These are phyloP conservation scores for Sporothrix phasma DNA, from an alignment of 2,329 filamentous ascomycete species.

Conservation along the genomic window DNA sequence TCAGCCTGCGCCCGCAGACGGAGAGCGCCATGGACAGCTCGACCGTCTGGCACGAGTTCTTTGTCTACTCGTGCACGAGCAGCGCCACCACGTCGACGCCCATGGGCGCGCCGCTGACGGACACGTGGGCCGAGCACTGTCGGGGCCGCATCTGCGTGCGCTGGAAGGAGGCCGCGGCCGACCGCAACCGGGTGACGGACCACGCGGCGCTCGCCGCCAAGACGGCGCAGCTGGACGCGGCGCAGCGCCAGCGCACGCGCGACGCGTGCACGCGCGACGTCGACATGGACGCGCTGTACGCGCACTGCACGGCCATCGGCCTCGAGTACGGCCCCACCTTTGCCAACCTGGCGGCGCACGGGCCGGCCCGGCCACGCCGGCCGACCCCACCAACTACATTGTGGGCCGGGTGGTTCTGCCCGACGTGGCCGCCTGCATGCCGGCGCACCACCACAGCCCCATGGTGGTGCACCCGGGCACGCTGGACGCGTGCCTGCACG, in stretches of 20 bases:
- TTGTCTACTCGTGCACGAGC: constrained; percentile 20
- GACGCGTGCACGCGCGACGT: constrained; percentile 12
- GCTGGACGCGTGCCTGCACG: constrained; percentile 20
- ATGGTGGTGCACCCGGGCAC: constrained; percentile 20
- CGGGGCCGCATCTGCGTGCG: constrained; percentile 19
- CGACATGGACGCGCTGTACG: constrained; percentile 15
- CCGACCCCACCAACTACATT: constrained; percentile 8
- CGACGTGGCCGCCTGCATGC: constrained; percentile 17
- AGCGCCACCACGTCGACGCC: constrained; percentile 14
- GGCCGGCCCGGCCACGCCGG: neutral
- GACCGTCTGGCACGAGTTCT: constrained; percentile 22
- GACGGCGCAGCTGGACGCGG: constrained; percentile 1
- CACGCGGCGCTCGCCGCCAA: neutral
- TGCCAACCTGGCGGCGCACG: constrained; percentile 17
- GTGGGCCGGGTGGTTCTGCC: constrained; percentile 15
- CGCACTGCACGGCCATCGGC: constrained; percentile 18
- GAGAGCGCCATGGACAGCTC: constrained; percentile 19
- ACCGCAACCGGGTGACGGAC: constrained; percentile 7
- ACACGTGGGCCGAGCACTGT: constrained; percentile 22
- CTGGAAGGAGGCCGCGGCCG: neutral
- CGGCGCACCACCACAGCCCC: constrained; percentile 16
- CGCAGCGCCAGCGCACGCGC: neutral
- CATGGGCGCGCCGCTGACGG: constrained; percentile 14
- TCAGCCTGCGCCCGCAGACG: constrained; percentile 19
- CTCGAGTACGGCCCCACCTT: constrained; percentile 22